Evolutionary conservation across 495 filamentous ascomycete genomes (phyloP).

Genomic region (Neurospora sp.): DNA sequence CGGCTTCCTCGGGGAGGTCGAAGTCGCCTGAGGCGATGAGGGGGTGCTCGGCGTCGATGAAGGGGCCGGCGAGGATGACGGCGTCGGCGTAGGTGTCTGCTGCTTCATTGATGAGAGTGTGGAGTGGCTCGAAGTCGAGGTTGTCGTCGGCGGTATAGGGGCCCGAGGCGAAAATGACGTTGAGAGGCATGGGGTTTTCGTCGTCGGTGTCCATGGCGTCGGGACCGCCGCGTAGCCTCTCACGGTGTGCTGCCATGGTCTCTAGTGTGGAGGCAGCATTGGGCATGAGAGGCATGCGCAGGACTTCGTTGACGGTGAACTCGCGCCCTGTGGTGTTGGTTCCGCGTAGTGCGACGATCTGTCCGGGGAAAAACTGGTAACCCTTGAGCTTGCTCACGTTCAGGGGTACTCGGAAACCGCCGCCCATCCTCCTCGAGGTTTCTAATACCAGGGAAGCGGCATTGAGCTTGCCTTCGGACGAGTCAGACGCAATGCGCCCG

Average conservation of each 20-base stretch:
- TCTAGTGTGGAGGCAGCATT: constrained; percentile 52
- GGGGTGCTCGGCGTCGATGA: constrained; percentile 85
- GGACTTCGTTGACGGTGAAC: constrained; percentile 68
- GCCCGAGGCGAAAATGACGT: constrained; percentile 66
- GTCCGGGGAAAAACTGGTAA: constrained; percentile 87
- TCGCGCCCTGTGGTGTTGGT: constrained; percentile 79
- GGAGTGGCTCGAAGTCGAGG: constrained; percentile 75
- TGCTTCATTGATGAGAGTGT: constrained; percentile 68
- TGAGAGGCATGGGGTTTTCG: constrained; percentile 49
- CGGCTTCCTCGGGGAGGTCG: constrained; percentile 66
- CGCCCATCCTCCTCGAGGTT: constrained; percentile 74
- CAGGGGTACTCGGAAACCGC: constrained; percentile 68
- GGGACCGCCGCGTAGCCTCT: constrained; percentile 49
- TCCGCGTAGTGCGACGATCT: constrained; percentile 79
- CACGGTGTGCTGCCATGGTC: constrained; percentile 51
- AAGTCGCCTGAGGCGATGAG: constrained; percentile 83
- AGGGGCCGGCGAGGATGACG: constrained; percentile 76
- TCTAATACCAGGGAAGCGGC: constrained; percentile 75
- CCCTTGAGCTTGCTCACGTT: constrained; percentile 57
- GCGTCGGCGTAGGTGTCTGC: constrained; percentile 64
- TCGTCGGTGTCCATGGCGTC: constrained; percentile 47
- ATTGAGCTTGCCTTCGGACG: constrained; percentile 73
- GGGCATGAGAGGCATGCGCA: constrained; percentile 61
- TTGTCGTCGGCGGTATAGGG: constrained; percentile 90
- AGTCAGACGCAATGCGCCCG: constrained; percentile 82